phyloP scores from a whole-genome alignment of 495 filamentous ascomycete species.

The Penicillium bialowiezense region DNA sequence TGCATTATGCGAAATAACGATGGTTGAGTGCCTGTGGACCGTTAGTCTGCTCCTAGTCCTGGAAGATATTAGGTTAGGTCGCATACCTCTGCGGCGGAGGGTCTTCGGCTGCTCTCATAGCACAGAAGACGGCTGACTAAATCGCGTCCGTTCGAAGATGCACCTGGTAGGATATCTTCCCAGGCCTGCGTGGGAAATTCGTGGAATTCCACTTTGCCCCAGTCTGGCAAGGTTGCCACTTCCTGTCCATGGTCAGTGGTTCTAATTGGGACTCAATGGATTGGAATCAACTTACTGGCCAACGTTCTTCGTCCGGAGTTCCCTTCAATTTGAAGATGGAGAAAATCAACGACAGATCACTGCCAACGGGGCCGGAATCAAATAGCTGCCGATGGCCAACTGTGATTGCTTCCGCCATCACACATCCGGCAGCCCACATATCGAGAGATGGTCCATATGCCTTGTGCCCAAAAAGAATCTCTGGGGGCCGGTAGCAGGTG shows the following conservation, averaged over 20 bases:
- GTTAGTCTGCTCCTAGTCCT: conserved; percentile 14
- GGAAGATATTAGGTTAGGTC: not conserved
- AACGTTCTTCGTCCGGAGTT: conserved; percentile 70
- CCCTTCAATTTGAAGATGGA: conserved; percentile 89
- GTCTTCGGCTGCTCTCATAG: conserved; percentile 54
- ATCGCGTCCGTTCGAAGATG: conserved; percentile 49
- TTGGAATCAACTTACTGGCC: conserved; percentile 59
- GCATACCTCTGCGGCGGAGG: conserved; percentile 51
- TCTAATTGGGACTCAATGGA: not conserved
- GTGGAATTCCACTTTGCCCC: conserved; percentile 64
- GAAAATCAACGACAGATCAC: conserved; percentile 83
- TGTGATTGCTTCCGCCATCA: conserved; percentile 64
- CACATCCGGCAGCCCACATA: conserved; percentile 86
- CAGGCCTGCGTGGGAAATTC: conserved; percentile 50
- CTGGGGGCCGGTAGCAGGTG: conserved; percentile 83
- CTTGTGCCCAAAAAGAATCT: conserved; percentile 81
- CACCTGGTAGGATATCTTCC: conserved; percentile 50
- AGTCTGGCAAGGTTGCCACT: conserved; percentile 54
- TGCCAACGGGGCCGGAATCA: conserved; percentile 82
- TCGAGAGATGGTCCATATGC: conserved; percentile 71
- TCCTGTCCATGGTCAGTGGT: conserved; percentile 38
- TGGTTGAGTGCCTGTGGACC: conserved; percentile 33
- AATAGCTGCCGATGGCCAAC: conserved; percentile 61
- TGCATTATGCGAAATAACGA: conserved; percentile 30
- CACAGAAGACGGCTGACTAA: conserved; percentile 52